Percentiles rank a stretch among this genome's conserved stretches.
These are phyloP conservation scores for Porpolomopsis calyptriformis DNA, from an alignment of 768 basidiomycete genomes.

Conservation along the genomic window DNA sequence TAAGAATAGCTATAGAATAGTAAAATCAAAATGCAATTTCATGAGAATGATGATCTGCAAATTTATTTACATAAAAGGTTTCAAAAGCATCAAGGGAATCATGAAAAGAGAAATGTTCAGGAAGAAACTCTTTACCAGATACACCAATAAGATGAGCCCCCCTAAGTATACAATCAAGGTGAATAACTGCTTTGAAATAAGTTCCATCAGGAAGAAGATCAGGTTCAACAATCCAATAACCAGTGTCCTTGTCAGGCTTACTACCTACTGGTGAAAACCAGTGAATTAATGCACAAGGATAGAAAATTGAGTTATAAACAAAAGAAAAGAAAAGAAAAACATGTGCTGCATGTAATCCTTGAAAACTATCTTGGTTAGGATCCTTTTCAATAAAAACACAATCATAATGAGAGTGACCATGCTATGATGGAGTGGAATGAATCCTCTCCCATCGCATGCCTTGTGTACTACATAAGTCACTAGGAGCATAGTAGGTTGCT, in stretches of 20 bases:
- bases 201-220: slow-evolving; percentile 3
- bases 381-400: slow-evolving; percentile 16
- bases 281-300: slow-evolving; percentile 23
- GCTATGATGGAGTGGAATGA: slow-evolving; percentile 17
- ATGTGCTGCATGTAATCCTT: slow-evolving; percentile 18
- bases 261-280: slow-evolving; percentile 19
- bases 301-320: slow-evolving; percentile 3
- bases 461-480: not conserved
- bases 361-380: slow-evolving; percentile 9
- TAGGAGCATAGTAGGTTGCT: not conserved
- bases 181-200: not conserved
- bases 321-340: slow-evolving; percentile 22
- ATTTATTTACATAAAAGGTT: slow-evolving; percentile 17
- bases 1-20: too few species aligned
- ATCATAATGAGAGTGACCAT: slow-evolving; percentile 15
- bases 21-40: slow-evolving; percentile 5
- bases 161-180: slow-evolving; percentile 19
- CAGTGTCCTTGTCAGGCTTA: slow-evolving; percentile 19
- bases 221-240: slow-evolving; percentile 17
- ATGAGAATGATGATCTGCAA: slow-evolving; percentile 13
- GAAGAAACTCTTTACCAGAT: slow-evolving; percentile 6
- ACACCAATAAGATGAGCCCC: slow-evolving; percentile 1
- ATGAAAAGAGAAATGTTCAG: slow-evolving; percentile 12
- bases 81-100: too few species aligned
- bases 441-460: slow-evolving; percentile 19